Evolutionary conservation across 2,329 filamentous ascomycete species (phyloP).

Genomic region (Monilinia laxa): DNA sequence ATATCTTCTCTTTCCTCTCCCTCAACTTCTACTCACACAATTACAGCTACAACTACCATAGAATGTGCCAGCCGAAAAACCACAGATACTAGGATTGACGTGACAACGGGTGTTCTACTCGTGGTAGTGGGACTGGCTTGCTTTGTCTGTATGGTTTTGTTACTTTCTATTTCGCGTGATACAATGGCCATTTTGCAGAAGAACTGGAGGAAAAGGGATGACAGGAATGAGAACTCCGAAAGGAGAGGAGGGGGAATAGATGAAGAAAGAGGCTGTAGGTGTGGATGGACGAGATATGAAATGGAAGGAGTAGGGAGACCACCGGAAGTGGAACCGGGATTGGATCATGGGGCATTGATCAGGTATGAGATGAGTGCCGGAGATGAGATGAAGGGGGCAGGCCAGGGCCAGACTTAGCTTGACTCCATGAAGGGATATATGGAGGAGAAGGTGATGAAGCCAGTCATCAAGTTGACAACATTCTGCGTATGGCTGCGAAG

Average conservation of each 20-base stretch:
- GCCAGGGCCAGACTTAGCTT: too few species aligned
- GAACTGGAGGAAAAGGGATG: background rate
- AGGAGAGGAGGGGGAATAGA: background rate
- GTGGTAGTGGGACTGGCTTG: background rate
- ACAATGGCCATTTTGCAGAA: background rate
- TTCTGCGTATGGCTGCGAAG: too few species aligned
- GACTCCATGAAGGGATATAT: too few species aligned
- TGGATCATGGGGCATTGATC: background rate
- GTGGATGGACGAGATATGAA: background rate
- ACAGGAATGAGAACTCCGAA: background rate
- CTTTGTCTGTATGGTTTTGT: background rate
- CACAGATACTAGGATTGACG: too few species aligned
- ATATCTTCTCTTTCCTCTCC: too few species aligned
- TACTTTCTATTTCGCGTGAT: background rate
- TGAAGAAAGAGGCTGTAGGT: background rate
- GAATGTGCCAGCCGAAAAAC: too few species aligned
- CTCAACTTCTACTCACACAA: too few species aligned
- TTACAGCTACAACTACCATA: too few species aligned
- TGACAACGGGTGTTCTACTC: background rate
- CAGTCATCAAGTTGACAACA: too few species aligned
- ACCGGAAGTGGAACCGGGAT: background rate
- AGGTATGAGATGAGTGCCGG: constrained; percentile 5
- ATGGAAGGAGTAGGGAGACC: constrained; percentile 2
- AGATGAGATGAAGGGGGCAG: too few species aligned
- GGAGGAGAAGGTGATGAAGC: too few species aligned